Evolutionary conservation across 2,329 filamentous ascomycete genomes (phyloP), one percentile per base, ranked within the genome.

Genomic region (Dactylellina sp.): DNA sequence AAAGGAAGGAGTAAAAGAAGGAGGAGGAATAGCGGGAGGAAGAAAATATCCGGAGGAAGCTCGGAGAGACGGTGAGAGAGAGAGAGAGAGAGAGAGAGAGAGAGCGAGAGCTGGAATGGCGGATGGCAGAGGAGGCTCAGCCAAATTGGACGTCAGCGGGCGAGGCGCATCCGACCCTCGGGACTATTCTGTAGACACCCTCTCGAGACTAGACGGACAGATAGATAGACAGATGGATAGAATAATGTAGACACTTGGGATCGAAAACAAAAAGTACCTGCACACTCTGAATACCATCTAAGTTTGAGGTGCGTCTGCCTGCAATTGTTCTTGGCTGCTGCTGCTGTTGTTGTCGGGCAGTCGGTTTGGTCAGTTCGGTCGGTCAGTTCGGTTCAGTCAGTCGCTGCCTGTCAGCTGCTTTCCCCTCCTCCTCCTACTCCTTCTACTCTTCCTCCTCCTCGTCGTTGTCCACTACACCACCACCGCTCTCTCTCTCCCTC

Each of bases 131-230:
- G 16, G 60, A 64, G 60, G 60, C 60, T 64, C 60, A 64, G 60
- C 49, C 25, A 52, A n/a, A n/a, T n/a, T n/a, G n/a, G n/a, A 59
- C 53, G 62, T 66, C 62, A 66, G 62, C 62, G 20, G 24, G 53
- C 53, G 52, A 60, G 62, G 62, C 62, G 62, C 62, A 57, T 32
- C 42, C 11, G 16, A n/a, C n/a, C n/a, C 37, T 25, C 35, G 24
- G 49, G n/a, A n/a, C n/a, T n/a, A n/a, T n/a, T n/a, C n/a, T n/a
- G n/a, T n/a, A n/a, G n/a, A n/a, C n/a, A n/a, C n/a, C n/a, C n/a
- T n/a, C n/a, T n/a, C n/a, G n/a, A n/a, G n/a, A n/a, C n/a, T n/a
- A n/a, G n/a, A n/a, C n/a, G n/a, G n/a, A n/a, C n/a, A n/a, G n/a
- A n/a, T n/a, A n/a, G n/a, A n/a, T n/a, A n/a, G n/a, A n/a, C n/a